Conservation (phyloP, 306 rosid species). For the Mimosa bimucronata region DNA sequence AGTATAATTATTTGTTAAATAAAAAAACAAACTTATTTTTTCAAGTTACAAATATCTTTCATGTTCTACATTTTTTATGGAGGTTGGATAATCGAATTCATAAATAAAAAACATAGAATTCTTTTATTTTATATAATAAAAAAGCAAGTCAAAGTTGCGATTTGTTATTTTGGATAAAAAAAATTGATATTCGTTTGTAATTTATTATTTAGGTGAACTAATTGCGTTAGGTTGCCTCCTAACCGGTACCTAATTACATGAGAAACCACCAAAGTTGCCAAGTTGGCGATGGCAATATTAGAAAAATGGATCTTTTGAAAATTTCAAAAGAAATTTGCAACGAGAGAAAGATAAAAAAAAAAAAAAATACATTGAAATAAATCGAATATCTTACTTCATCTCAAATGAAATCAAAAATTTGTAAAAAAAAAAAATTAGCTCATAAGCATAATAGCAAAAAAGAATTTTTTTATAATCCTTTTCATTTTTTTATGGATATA, state of each 20-base stretch:
- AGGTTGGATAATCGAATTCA: neutral
- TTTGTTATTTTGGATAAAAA: neutral
- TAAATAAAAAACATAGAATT: neutral
- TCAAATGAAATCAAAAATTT: neutral
- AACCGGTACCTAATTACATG: neutral
- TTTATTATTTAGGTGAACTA: constrained; percentile 9
- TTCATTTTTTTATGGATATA: too few relatives aligned
- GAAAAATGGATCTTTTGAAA: neutral
- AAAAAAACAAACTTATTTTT: too few relatives aligned
- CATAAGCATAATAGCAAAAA: neutral
- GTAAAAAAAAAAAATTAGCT: neutral
- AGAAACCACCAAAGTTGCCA: neutral
- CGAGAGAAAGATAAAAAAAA: neutral
- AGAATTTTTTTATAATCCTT: too few relatives aligned
- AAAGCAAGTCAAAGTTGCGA: neutral
- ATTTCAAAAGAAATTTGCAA: neutral
- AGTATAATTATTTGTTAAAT: too few relatives aligned
- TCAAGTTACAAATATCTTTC: neutral
- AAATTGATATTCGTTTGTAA: neutral
- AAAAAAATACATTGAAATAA: neutral
- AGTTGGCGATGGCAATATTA: neutral
- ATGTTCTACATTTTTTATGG: too few relatives aligned
- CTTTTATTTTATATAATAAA: neutral
- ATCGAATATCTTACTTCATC: neutral
- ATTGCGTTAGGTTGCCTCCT: neutral